Base-by-base conservation (phyloP, 352 stramenopile genomes). In the Pythium periplocum region DNA sequence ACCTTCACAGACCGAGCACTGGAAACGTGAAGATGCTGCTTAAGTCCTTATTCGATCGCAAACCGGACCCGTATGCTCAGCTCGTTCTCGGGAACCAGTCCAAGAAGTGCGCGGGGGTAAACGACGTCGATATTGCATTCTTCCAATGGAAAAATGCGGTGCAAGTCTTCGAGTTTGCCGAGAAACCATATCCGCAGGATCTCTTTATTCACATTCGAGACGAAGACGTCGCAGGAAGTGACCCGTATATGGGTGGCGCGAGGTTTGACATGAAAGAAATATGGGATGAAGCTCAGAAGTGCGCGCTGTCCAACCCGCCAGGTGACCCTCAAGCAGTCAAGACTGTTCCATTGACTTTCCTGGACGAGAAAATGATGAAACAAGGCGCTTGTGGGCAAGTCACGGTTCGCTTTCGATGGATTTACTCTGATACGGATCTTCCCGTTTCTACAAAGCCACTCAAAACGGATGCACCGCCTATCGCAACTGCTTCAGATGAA, bases 71-170 rank as follows among this genome's bases (percentile, higher is more conserved):
- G 26, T 84, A 79, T 38, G 73, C 75, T 1, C 47, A 62, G 5
- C 60, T 84, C 6, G 45, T 68, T 6, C 47, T 83, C 9, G 58
- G 65, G 4, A 48, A 50, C 0, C 47, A 74, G 6, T 50, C 57
- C 0, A 67, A 68, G 12, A 69, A 68, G 12, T 75, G 59, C n/a
- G 34, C 66, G 4, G 39, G 61, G 0, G 43, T 66, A 6, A 78
- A 73, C 48, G 66, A 81, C 44, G 71, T 69, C 30, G 68, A 81
- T 40, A 50, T 74, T 3, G 50, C 69, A 4, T 77, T 78, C 46
- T 71, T 79, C 9, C 68, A 80, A 53, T 84, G 73, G 73, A 59
- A 64, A 17, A 68, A 78, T 34, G 57, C 73, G 2, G 49, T 61
- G 5, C 73, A 83, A 53, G 55, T 75, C 4, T 80, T 76, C 47